phyloP scores from a whole-genome alignment of 129 eudicot species.

The Deinandra increscens region DNA sequence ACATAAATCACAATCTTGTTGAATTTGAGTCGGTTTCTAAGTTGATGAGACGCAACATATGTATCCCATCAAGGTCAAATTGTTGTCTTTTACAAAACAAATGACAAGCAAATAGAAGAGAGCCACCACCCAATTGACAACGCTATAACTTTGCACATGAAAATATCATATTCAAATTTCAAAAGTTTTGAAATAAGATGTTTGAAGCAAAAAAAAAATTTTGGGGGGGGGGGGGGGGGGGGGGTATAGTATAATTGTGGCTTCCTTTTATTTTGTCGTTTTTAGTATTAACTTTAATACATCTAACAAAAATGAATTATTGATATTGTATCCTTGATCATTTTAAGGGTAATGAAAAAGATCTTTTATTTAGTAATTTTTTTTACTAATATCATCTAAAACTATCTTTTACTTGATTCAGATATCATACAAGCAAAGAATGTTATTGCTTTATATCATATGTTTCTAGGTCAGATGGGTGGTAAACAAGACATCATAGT shows the following conservation, averaged over 20 bases:
- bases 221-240: too few relatives aligned
- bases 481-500: neutral
- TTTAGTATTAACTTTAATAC: neutral
- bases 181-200: neutral
- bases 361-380: too few relatives aligned
- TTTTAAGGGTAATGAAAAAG: neutral
- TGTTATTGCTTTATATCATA: neutral
- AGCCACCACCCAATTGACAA: constrained; percentile 31
- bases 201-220: neutral
- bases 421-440: neutral
- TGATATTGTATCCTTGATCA: neutral
- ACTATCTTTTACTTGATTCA: neutral
- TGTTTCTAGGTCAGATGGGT: neutral
- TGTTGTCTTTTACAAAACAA: constrained; percentile 12
- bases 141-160: constrained; percentile 32
- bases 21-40: neutral
- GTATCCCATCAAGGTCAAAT: constrained; percentile 11
- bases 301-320: constrained; percentile 14
- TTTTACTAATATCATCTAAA: neutral
- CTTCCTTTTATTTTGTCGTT: constrained; percentile 16
- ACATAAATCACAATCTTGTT: neutral
- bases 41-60: neutral
- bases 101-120: constrained; percentile 27
- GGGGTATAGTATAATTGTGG: neutral
- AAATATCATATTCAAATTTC: constrained; percentile 10